A percentile compares a stretch with the other conserved stretches of the same genome.
Evolutionary conservation across 306 rosid species (phyloP).

Genomic region (Macrotyloma uniflorum): DNA sequence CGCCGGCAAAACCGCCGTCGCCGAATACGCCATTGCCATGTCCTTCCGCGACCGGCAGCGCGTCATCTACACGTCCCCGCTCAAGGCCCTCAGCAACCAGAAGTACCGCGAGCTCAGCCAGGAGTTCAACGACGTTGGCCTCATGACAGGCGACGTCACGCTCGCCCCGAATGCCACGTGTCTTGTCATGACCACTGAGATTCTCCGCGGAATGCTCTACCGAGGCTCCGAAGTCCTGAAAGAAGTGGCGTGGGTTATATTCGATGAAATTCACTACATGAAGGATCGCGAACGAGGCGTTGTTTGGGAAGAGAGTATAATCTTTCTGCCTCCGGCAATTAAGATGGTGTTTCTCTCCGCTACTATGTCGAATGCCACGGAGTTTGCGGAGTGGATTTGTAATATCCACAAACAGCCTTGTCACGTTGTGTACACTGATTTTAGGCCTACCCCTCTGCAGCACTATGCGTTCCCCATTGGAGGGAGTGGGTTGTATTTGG

Average conservation of each 20-base stretch:
- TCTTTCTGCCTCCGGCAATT: conserved; percentile 85
- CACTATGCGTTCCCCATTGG: conserved; percentile 85
- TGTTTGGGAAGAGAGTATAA: conserved; percentile 99
- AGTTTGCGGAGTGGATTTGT: conserved; percentile 97
- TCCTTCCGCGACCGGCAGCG: conserved; percentile 86
- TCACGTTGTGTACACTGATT: conserved; percentile 95
- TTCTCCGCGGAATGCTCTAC: conserved; percentile 92
- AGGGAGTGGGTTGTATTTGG: conserved; percentile 85
- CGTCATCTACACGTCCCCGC: conserved; percentile 88
- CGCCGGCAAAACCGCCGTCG: conserved; percentile 96
- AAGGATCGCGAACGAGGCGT: conserved; percentile 97
- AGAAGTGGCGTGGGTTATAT: conserved; percentile 96
- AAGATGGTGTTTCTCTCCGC: conserved; percentile 96
- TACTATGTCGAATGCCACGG: conserved; percentile 95
- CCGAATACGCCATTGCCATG: conserved; percentile 97
- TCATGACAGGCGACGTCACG: conserved; percentile 98
- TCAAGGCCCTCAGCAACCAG: conserved; percentile 93
- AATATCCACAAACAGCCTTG: conserved; percentile 90
- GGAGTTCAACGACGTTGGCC: conserved; percentile 84
- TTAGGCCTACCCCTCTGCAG: conserved; percentile 92
- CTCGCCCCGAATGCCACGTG: conserved; percentile 87
- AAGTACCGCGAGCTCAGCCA: conserved; percentile 84
- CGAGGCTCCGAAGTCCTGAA: conserved; percentile 90
- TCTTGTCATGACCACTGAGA: conserved; percentile 92
- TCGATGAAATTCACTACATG: conserved; percentile 97